Evolutionary conservation across 2,329 filamentous ascomycete species (phyloP).

Genomic region (Graphilbum sp.): DNA sequence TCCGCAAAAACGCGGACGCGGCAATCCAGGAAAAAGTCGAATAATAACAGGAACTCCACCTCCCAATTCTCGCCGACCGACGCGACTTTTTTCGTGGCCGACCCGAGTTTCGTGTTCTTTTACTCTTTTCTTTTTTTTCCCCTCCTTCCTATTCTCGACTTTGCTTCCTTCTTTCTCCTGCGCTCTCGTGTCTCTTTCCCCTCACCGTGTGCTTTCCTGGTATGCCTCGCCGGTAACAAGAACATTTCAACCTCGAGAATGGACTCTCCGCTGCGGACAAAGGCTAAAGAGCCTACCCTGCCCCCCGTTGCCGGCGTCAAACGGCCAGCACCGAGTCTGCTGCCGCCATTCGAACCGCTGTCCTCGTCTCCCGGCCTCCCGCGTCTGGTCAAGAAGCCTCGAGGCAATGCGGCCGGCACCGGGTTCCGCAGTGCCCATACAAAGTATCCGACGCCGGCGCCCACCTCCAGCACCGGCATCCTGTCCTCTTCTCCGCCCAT

Average conservation of each 20-base stretch:
- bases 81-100: constrained; percentile 2
- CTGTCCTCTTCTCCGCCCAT: constrained; percentile 68
- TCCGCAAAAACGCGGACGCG: not conserved
- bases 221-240: no score
- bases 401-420: not conserved
- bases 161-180: no score
- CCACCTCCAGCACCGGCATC: constrained; percentile 85
- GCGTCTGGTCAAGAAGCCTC: constrained; percentile 40
- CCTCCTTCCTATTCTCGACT: not conserved
- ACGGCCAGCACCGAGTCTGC: constrained; percentile 47
- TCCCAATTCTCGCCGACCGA: not conserved
- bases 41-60: constrained; percentile 2
- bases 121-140: not conserved
- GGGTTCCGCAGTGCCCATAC: constrained; percentile 27
- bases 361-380: constrained; percentile 64
- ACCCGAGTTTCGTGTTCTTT: not conserved
- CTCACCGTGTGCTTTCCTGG: no score
- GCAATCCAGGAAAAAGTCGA: not conserved
- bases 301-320: constrained; percentile 32
- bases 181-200: not conserved
- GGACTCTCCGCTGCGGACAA: constrained; percentile 22
- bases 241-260: constrained; percentile 12
- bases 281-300: constrained; percentile 19
- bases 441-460: constrained; percentile 85
- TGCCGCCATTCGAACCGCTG: constrained; percentile 65